Evolutionary conservation across 257 asterid species (phyloP).

Genomic region (Plectranthus barbatus): DNA sequence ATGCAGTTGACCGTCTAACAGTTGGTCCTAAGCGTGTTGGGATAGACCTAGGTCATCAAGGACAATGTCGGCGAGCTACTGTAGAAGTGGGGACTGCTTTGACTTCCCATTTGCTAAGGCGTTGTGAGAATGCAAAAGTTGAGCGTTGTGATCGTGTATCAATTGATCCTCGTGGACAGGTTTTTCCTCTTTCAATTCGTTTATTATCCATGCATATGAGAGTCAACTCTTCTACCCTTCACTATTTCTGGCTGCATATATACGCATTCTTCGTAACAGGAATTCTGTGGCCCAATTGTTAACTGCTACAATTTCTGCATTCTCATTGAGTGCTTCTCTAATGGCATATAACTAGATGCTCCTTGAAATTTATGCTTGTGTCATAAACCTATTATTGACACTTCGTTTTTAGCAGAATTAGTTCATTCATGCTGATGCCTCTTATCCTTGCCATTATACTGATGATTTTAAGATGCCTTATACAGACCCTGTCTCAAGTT

Average conservation of each 20-base stretch:
- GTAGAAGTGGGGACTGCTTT: slow-evolving; percentile 82
- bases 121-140: slow-evolving; percentile 67
- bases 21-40: slow-evolving; percentile 88
- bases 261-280: background rate
- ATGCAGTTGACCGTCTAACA: slow-evolving; percentile 96
- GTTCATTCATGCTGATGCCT: background rate
- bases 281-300: background rate
- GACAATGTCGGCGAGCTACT: slow-evolving; percentile 90
- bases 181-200: slow-evolving; percentile 13
- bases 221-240: background rate
- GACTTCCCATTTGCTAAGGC: slow-evolving; percentile 79
- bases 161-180: slow-evolving; percentile 95
- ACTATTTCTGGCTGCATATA: background rate
- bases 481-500: slow-evolving; percentile 88
- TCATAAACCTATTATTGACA: background rate
- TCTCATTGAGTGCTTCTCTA: too few species aligned
- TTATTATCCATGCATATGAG: background rate
- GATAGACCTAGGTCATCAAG: slow-evolving; percentile 74
- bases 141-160: slow-evolving; percentile 92
- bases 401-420: background rate
- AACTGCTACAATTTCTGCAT: background rate
- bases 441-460: background rate
- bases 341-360: background rate
- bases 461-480: slow-evolving; percentile 4
- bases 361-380: background rate